Conservation (phyloP, 2,329 filamentous ascomycete species). For the Alternaria dauci region DNA sequence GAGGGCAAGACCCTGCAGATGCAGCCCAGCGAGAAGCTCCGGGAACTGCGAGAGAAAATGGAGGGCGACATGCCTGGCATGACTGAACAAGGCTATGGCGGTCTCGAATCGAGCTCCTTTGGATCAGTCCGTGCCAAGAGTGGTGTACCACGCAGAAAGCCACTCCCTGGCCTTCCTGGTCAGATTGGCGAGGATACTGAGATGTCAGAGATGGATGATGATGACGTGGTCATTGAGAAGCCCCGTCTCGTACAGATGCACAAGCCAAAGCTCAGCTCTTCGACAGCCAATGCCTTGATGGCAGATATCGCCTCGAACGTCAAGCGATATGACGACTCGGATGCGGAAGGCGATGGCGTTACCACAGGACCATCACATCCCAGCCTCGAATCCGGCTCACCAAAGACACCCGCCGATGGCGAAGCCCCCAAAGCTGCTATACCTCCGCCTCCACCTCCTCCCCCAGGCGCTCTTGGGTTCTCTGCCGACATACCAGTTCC, state of each 20-base stretch:
- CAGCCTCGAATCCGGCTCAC: conserved; percentile 75
- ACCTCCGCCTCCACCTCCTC: conserved; percentile 57
- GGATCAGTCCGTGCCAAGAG: conserved; percentile 55
- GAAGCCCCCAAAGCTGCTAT: conserved; percentile 52
- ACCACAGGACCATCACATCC: conserved; percentile 80
- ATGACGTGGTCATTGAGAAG: conserved; percentile 75
- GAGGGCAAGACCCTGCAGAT: conserved; percentile 88
- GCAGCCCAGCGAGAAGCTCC: conserved; percentile 88
- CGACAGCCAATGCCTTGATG: conserved; percentile 72
- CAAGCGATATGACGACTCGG: conserved; percentile 75
- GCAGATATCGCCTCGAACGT: conserved; percentile 79
- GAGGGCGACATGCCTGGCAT: conserved; percentile 66
- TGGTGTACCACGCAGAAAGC: conserved; percentile 50
- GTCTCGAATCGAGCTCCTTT: conserved; percentile 76
- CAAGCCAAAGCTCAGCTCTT: conserved; percentile 70
- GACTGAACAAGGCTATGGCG: conserved; percentile 49
- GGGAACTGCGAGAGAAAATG: conserved; percentile 94
- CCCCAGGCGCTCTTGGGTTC: conserved; percentile 51
- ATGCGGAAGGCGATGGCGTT: conserved; percentile 74
- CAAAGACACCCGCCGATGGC: conserved; percentile 70
- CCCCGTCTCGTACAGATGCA: conserved; percentile 81
- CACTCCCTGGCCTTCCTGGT: conserved; percentile 43
- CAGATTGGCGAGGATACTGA: conserved; percentile 50
- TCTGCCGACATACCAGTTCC: conserved; percentile 52
- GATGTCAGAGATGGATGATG: conserved; percentile 52